These are phyloP conservation scores for Pythium diclinum DNA, from an alignment of 352 stramenopile species.

Conservation along the genomic window DNA sequence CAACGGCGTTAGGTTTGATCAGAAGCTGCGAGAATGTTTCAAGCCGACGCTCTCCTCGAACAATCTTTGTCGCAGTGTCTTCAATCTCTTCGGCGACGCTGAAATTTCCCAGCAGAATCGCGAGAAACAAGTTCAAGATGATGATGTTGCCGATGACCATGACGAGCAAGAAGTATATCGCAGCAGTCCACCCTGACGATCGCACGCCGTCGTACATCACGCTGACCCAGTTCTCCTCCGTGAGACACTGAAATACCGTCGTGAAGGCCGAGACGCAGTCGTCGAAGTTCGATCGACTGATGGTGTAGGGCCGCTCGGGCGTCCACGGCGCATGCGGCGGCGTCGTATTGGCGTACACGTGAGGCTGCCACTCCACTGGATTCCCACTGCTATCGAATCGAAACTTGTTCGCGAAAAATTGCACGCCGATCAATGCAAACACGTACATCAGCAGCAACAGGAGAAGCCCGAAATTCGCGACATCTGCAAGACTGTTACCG, in stretches of 20 bases:
- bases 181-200: conserved; percentile 33
- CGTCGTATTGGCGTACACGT: conserved; percentile 39
- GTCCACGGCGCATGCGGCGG: conserved; percentile 42
- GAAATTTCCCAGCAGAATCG: conserved; percentile 86
- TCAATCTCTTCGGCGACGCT: conserved; percentile 36
- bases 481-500: conserved; percentile 68
- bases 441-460: conserved; percentile 89
- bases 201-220: conserved; percentile 84
- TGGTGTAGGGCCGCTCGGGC: conserved; percentile 36
- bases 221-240: conserved; percentile 86
- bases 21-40: conserved; percentile 8
- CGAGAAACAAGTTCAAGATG: conserved; percentile 87
- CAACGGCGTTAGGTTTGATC: conserved; percentile 4
- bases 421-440: conserved; percentile 71
- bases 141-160: conserved; percentile 85
- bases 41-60: conserved; percentile 32
- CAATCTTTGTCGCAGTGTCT: conserved; percentile 29
- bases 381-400: conserved; percentile 59
- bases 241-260: conserved; percentile 85
- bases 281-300: conserved; percentile 53
- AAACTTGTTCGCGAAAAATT: conserved; percentile 86
- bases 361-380: conserved; percentile 36
- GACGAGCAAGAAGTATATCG: conserved; percentile 57
- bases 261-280: conserved; percentile 55
- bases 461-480: conserved; percentile 85